phyloP scores from a whole-genome alignment of 1,284 basidiomycete species.

The Cutaneotrichosporon sp. region DNA sequence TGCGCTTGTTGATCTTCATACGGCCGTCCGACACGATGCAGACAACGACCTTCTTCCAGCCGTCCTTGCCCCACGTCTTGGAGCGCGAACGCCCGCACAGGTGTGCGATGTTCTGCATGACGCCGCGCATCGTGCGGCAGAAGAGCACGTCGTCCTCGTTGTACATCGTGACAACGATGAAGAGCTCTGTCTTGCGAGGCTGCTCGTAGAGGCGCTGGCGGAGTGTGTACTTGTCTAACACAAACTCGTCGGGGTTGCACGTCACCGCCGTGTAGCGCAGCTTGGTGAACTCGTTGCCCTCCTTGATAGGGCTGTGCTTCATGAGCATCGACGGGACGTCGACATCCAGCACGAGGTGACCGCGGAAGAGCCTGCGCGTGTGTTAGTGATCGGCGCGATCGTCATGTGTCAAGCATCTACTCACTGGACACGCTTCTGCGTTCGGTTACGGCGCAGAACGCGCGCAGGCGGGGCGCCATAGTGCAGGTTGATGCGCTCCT shows the following conservation, averaged over 20 bases:
- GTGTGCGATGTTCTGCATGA: conserved; percentile 72
- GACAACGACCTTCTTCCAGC: conserved; percentile 87
- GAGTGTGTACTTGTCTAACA: conserved; percentile 74
- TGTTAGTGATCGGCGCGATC: conserved; percentile 1
- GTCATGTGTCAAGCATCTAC: conserved; percentile 34
- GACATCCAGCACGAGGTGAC: conserved; percentile 85
- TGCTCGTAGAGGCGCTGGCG: conserved; percentile 80
- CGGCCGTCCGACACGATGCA: conserved; percentile 73
- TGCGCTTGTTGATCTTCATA: conserved; percentile 80
- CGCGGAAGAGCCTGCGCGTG: conserved; percentile 70
- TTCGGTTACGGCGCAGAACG: conserved; percentile 82
- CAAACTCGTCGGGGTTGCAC: conserved; percentile 88
- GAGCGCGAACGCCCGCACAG: conserved; percentile 56
- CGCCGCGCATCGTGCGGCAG: conserved; percentile 85
- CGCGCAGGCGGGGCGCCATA: conserved; percentile 85
- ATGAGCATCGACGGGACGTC: conserved; percentile 82
- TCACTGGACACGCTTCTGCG: conserved; percentile 81
- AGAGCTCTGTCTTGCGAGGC: conserved; percentile 72
- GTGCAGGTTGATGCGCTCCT: conserved; percentile 51
- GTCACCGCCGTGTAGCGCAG: conserved; percentile 95
- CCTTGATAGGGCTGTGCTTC: conserved; percentile 70
- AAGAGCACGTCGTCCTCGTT: conserved; percentile 76
- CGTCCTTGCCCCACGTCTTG: conserved; percentile 94
- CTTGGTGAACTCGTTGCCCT: conserved; percentile 87
- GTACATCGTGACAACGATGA: conserved; percentile 78